Evolutionary conservation across 257 asterid species (phyloP).

Genomic region (Lantana camara): DNA sequence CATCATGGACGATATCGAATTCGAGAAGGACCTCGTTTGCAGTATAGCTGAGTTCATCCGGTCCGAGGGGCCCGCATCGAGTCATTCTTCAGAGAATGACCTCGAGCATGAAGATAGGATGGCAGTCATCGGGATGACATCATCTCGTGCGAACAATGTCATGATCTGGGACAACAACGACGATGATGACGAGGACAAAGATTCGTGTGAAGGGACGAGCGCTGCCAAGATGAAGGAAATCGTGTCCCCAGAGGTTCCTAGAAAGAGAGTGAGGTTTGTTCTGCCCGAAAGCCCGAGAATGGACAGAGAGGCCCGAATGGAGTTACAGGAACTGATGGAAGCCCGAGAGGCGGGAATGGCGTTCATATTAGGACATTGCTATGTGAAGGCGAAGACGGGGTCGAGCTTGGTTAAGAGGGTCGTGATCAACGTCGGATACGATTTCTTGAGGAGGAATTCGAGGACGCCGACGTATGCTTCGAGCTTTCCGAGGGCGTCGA

Average conservation of each 20-base stretch:
- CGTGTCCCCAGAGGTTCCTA: slow-evolving; percentile 40
- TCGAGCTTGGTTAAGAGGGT: slow-evolving; percentile 68
- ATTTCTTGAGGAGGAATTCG: slow-evolving; percentile 83
- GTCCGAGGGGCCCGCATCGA: slow-evolving; percentile 51
- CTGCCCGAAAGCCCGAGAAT: slow-evolving; percentile 65
- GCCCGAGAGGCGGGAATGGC: slow-evolving; percentile 96
- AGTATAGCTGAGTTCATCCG: slow-evolving; percentile 85
- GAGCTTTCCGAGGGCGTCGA: slow-evolving; percentile 84
- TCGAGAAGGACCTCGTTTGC: slow-evolving; percentile 80
- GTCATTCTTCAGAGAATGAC: slow-evolving; percentile 24
- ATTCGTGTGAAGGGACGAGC: slow-evolving; percentile 35
- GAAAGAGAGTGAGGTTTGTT: slow-evolving; percentile 70
- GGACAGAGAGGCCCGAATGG: slow-evolving; percentile 42
- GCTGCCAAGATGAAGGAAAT: slow-evolving; percentile 38
- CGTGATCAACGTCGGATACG: slow-evolving; percentile 69
- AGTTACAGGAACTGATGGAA: slow-evolving; percentile 72
- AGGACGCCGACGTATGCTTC: slow-evolving; percentile 74
- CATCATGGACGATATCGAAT: slow-evolving; percentile 72
- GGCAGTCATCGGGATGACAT: slow-evolving; percentile 78
- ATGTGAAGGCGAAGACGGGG: slow-evolving; percentile 81
- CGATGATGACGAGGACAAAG: slow-evolving; percentile 41
- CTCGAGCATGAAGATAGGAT: slow-evolving; percentile 50
- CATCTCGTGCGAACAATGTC: slow-evolving; percentile 37
- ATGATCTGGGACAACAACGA: slow-evolving; percentile 45
- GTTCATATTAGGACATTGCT: slow-evolving; percentile 75